Evolutionary conservation across 805 yeast species (phyloP).

Genomic region (Kuraishia piskuri): DNA sequence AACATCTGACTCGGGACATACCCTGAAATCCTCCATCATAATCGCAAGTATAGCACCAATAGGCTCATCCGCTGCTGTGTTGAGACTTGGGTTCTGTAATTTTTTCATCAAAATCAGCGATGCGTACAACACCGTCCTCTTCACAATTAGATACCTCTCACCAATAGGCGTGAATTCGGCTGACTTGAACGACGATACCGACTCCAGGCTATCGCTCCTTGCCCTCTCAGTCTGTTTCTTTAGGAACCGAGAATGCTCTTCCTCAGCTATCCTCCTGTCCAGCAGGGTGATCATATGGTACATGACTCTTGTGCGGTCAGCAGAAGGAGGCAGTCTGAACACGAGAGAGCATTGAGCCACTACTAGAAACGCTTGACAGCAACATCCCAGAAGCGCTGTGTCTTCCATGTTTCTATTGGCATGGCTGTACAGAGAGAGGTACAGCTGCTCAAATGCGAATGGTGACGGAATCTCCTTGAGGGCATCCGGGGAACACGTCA

Average conservation of each 20-base stretch:
- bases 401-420: background rate
- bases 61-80: background rate
- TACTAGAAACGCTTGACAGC: background rate
- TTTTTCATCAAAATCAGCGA: background rate
- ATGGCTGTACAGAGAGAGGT: background rate
- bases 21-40: background rate
- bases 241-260: background rate
- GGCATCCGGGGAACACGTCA: background rate
- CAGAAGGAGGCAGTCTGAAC: background rate
- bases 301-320: background rate
- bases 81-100: background rate
- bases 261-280: background rate
- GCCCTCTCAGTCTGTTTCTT: background rate
- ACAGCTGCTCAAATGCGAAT: background rate
- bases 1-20: background rate
- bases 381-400: background rate
- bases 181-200: background rate
- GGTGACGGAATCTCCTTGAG: background rate
- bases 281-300: background rate
- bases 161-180: background rate
- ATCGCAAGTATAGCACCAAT: background rate
- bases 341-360: background rate
- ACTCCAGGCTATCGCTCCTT: background rate
- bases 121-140: background rate
- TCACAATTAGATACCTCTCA: background rate